A percentile compares a stretch with the other conserved stretches of the same genome.
These are phyloP conservation scores for Trichophaea hybrida DNA, from an alignment of 2,329 filamentous ascomycete genomes.

Conservation along the genomic window DNA sequence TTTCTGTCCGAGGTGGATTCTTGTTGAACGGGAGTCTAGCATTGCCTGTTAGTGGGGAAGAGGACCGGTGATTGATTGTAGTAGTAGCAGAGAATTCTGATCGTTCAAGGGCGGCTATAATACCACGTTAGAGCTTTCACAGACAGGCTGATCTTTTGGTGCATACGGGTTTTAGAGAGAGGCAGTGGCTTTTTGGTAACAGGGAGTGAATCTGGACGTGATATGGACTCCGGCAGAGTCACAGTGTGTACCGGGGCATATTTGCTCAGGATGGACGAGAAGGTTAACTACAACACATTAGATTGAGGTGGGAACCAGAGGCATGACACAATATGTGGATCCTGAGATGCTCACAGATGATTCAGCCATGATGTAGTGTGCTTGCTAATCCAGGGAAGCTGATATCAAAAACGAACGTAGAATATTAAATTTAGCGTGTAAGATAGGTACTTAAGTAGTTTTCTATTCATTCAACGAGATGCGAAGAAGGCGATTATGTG, in stretches of 20 bases:
- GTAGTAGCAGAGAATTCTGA: background rate
- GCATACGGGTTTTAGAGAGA: background rate
- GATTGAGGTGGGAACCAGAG: too few species aligned
- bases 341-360: too few species aligned
- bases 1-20: background rate
- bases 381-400: too few species aligned
- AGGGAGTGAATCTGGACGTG: background rate
- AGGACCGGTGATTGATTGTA: background rate
- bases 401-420: too few species aligned
- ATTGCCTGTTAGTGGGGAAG: background rate
- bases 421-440: too few species aligned
- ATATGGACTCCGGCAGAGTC: conserved; percentile 10
- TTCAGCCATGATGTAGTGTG: too few species aligned
- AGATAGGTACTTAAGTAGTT: too few species aligned
- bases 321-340: too few species aligned
- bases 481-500: too few species aligned
- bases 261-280: conserved; percentile 18
- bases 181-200: background rate
- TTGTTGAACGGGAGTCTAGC: background rate
- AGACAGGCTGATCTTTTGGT: background rate
- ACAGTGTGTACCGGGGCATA: conserved; percentile 12
- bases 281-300: conserved; percentile 12
- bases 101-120: background rate
- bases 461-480: too few species aligned
- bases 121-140: background rate